A percentile compares a stretch with the other conserved stretches of the same genome.
These are phyloP conservation scores for Trametes sanguinea DNA, from an alignment of 768 basidiomycete species.

Conservation along the genomic window DNA sequence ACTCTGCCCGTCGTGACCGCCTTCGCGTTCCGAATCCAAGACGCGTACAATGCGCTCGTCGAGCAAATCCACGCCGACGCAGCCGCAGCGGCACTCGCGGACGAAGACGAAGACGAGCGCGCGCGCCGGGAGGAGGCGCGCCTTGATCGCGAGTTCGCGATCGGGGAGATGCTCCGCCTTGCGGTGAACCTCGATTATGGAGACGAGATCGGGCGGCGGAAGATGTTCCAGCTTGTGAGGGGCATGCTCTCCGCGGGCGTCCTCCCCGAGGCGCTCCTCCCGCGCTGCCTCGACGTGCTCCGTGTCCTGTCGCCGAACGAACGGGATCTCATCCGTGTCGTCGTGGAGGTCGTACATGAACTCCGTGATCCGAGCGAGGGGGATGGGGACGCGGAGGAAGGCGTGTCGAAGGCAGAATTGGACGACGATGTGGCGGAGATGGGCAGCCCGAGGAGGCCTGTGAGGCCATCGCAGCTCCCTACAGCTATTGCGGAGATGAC, in stretches of 20 bases:
- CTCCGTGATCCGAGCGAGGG: slow-evolving; percentile 60
- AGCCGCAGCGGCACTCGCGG: slow-evolving; percentile 37
- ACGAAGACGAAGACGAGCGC: slow-evolving; percentile 39
- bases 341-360: slow-evolving; percentile 86
- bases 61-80: slow-evolving; percentile 41
- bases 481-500: slow-evolving; percentile 48
- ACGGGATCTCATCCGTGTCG: slow-evolving; percentile 81
- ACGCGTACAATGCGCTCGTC: slow-evolving; percentile 67
- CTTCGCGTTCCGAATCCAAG: slow-evolving; percentile 75
- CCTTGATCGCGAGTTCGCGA: slow-evolving; percentile 59
- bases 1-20: slow-evolving; percentile 82
- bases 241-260: slow-evolving; percentile 76
- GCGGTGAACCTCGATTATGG: slow-evolving; percentile 84
- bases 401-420: slow-evolving; percentile 19
- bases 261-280: slow-evolving; percentile 70
- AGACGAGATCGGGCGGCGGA: slow-evolving; percentile 87
- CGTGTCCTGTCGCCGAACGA: slow-evolving; percentile 71
- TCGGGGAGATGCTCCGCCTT: slow-evolving; percentile 80
- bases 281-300: slow-evolving; percentile 82
- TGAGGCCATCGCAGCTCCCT: slow-evolving; percentile 24
- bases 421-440: slow-evolving; percentile 39
- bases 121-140: slow-evolving; percentile 49
- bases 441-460: slow-evolving; percentile 19
- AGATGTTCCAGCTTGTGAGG: slow-evolving; percentile 87
- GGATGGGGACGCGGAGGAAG: slow-evolving; percentile 37